phyloP scores from a whole-genome alignment of 371 early-diverging fungal genomes.

The Mortierella sp. region DNA sequence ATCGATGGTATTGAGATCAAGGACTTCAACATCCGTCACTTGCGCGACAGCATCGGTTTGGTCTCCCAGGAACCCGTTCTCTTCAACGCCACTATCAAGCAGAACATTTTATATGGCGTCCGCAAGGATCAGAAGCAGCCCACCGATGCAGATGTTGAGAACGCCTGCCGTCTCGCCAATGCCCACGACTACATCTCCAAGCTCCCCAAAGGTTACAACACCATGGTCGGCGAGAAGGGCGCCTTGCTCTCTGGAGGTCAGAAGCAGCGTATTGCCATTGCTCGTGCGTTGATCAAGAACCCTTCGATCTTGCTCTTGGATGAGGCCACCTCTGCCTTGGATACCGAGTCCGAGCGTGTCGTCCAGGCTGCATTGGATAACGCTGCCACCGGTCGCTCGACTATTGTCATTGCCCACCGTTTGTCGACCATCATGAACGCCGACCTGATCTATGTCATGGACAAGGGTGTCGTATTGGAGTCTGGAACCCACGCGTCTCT shows the following conservation, averaged over 20 bases:
- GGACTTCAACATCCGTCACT: conserved; percentile 76
- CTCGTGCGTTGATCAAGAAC: conserved; percentile 90
- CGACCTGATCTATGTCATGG: conserved; percentile 86
- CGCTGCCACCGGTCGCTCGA: conserved; percentile 75
- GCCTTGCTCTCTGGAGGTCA: conserved; percentile 88
- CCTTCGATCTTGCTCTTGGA: conserved; percentile 91
- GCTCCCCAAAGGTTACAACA: conserved; percentile 83
- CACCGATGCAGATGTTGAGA: conserved; percentile 63
- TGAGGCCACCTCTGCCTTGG: conserved; percentile 95
- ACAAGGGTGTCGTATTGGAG: conserved; percentile 77
- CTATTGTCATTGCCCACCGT: conserved; percentile 77
- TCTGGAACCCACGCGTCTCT: conserved; percentile 77
- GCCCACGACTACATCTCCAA: conserved; percentile 83
- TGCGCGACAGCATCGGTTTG: conserved; percentile 85
- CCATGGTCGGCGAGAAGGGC: conserved; percentile 84
- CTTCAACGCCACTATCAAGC: conserved; percentile 84
- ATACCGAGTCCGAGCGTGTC: conserved; percentile 87
- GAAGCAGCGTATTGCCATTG: conserved; percentile 89
- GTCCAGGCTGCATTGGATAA: conserved; percentile 90
- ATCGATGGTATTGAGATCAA: conserved; percentile 81
- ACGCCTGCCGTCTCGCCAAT: conserved; percentile 77
- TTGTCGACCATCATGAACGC: conserved; percentile 86
- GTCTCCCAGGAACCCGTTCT: conserved; percentile 93
- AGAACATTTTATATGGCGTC: conserved; percentile 82
- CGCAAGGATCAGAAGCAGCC: conserved; percentile 60